phyloP scores from a whole-genome alignment of 2,329 filamentous ascomycete species.

The Xylariaceae sp. region DNA sequence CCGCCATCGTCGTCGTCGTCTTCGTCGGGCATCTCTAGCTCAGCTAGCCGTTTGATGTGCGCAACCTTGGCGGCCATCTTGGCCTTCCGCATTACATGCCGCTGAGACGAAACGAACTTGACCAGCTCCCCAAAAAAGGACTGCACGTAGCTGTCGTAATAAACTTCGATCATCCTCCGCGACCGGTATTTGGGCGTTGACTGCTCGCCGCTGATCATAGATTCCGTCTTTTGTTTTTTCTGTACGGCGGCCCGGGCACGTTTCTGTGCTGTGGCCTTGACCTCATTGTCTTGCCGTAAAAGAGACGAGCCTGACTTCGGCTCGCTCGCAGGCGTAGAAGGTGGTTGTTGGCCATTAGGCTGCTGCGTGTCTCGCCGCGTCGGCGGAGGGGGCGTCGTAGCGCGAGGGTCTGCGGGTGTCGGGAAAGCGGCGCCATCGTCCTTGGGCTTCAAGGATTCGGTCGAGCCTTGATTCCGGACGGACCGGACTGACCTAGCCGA shows the following conservation, averaged over 20 bases:
- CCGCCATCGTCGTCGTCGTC: conserved; percentile 36
- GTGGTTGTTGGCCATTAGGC: conserved; percentile 18
- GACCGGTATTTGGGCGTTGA: conserved; percentile 58
- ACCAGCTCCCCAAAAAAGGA: conserved; percentile 78
- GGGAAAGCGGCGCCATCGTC: conserved; percentile 35
- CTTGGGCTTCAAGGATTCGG: conserved; percentile 47
- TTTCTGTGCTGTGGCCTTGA: conserved; percentile 40
- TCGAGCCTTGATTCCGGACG: conserved; percentile 48
- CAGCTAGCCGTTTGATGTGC: conserved; percentile 56
- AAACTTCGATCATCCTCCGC: conserved; percentile 77
- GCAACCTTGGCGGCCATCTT: conserved; percentile 78
- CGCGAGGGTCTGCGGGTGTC: not conserved
- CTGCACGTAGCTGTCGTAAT: conserved; percentile 86
- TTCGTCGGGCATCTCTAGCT: conserved; percentile 52
- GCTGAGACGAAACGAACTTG: conserved; percentile 71
- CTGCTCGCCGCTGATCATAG: conserved; percentile 44
- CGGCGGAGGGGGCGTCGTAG: conserved; percentile 9
- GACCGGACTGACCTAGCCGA: conserved; percentile 40
- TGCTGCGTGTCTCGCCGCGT: conserved; percentile 14
- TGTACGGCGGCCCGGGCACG: conserved; percentile 44
- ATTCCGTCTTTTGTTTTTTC: conserved; percentile 48
- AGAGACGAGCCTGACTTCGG: conserved; percentile 32
- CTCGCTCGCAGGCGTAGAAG: conserved; percentile 30
- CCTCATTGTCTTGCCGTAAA: conserved; percentile 39
- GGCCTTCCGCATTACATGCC: conserved; percentile 82